Evolutionary conservation across 208 protist species (phyloP).

Genomic region (Trypanosomatidae sp.): DNA sequence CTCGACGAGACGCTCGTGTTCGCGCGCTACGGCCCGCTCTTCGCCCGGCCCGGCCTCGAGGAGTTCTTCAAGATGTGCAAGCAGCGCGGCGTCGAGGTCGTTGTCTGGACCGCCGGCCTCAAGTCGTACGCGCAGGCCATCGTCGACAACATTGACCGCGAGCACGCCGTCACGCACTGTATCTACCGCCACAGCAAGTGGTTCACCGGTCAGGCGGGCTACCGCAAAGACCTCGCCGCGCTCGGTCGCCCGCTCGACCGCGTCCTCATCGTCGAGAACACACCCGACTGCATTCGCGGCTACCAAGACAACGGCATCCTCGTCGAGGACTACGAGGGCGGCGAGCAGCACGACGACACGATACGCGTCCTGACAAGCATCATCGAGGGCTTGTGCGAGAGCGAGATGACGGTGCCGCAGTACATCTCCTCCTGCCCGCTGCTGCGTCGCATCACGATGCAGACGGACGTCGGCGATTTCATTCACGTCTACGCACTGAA

Average conservation of each 20-base stretch:
- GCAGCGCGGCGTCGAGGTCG: conserved; percentile 74
- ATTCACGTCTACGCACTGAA: conserved; percentile 83
- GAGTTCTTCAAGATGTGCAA: conserved; percentile 84
- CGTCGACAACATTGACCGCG: conserved; percentile 85
- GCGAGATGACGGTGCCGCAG: conserved; percentile 75
- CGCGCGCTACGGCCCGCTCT: conserved; percentile 77
- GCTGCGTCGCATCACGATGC: conserved; percentile 53
- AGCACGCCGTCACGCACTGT: conserved; percentile 73
- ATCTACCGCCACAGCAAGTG: conserved; percentile 91
- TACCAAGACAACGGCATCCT: conserved; percentile 81
- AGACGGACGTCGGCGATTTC: conserved; percentile 86
- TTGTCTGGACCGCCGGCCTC: conserved; percentile 87
- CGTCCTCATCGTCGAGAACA: conserved; percentile 89
- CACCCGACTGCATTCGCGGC: conserved; percentile 78
- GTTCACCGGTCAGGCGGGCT: conserved; percentile 88
- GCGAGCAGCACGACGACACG: conserved; percentile 75
- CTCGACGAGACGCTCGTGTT: conserved; percentile 87
- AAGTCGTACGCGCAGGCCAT: conserved; percentile 88
- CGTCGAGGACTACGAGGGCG: conserved; percentile 87
- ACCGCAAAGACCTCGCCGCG: conserved; percentile 83
- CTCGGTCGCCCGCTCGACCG: conserved; percentile 77
- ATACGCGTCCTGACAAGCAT: conserved; percentile 77
- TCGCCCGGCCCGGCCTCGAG: conserved; percentile 73
- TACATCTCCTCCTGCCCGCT: conserved; percentile 69
- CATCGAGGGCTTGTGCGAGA: conserved; percentile 58